Evolutionary conservation across 352 stramenopile species (phyloP).

Genomic region (Aphanomyces astaci): DNA sequence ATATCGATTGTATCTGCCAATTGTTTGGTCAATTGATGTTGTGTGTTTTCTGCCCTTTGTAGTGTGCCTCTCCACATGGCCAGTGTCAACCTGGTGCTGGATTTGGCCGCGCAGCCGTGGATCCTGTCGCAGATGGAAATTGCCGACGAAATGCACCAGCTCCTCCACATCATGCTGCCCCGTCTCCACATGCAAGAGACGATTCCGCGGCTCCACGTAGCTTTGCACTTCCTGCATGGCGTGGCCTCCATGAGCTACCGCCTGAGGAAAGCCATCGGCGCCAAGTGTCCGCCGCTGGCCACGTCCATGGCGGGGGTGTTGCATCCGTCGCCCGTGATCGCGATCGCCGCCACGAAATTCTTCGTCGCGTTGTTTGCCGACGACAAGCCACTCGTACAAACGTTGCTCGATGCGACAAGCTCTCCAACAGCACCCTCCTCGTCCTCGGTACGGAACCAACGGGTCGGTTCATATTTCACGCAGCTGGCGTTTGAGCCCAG

Average conservation of each 20-base stretch:
- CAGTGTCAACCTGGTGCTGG: constrained; percentile 59
- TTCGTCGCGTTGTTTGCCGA: constrained; percentile 56
- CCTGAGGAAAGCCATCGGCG: constrained; percentile 30
- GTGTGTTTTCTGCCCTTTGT: too few species aligned
- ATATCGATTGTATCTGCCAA: too few species aligned
- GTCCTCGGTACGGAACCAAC: too few species aligned
- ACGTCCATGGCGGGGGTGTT: constrained; percentile 57
- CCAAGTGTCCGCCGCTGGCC: constrained; percentile 62
- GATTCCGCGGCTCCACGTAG: constrained; percentile 45
- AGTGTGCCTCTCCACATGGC: constrained; percentile 35
- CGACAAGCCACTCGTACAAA: constrained; percentile 27
- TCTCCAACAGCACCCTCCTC: background rate
- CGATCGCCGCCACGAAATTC: constrained; percentile 41
- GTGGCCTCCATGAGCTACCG: constrained; percentile 27
- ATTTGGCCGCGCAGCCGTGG: constrained; percentile 48
- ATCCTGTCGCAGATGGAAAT: constrained; percentile 47
- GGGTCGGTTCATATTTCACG: too few species aligned
- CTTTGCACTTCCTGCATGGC: constrained; percentile 51
- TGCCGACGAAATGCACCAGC: constrained; percentile 37
- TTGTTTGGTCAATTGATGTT: too few species aligned
- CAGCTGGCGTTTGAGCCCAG: too few species aligned
- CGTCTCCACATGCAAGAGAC: constrained; percentile 64
- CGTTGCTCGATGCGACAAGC: background rate
- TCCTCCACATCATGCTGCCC: constrained; percentile 48
- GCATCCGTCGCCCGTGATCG: constrained; percentile 58